These are phyloP conservation scores for Solanum raphanifolium DNA, from an alignment of 257 asterid species.

Conservation along the genomic window DNA sequence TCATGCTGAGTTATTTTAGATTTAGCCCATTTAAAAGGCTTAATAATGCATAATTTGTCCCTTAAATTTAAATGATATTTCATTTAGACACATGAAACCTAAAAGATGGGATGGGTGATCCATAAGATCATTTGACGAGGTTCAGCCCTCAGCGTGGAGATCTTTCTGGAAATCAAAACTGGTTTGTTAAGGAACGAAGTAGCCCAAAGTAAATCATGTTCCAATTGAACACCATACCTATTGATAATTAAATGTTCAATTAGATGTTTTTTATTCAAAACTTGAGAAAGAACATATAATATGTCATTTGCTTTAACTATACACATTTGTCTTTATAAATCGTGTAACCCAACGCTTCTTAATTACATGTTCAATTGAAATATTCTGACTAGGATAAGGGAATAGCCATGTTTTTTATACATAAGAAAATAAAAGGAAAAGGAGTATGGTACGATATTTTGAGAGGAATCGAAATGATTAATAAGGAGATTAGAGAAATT, in stretches of 20 bases:
- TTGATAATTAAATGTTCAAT: too few species aligned
- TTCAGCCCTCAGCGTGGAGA: too few species aligned
- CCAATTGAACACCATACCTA: neutral
- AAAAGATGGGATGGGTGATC: too few species aligned
- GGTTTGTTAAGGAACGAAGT: too few species aligned
- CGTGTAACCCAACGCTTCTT: neutral
- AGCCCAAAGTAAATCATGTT: too few species aligned
- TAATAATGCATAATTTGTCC: neutral
- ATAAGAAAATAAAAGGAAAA: neutral
- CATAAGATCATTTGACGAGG: too few species aligned
- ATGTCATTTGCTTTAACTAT: neutral
- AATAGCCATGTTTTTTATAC: neutral
- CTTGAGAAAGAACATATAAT: too few species aligned
- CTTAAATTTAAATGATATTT: neutral
- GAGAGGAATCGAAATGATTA: neutral
- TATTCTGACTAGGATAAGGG: neutral
- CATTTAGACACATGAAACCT: too few species aligned
- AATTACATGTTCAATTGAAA: neutral
- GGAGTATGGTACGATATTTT: neutral
- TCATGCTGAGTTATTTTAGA: neutral
- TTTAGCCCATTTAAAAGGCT: neutral
- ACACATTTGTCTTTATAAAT: neutral
- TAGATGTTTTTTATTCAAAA: too few species aligned
- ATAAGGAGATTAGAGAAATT: neutral
- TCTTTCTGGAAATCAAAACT: too few species aligned